A percentile compares a stretch with the other conserved stretches of the same genome.
phyloP scores from a whole-genome alignment of 1,139 yeast genomes.

The Debaryomyces sp. region DNA sequence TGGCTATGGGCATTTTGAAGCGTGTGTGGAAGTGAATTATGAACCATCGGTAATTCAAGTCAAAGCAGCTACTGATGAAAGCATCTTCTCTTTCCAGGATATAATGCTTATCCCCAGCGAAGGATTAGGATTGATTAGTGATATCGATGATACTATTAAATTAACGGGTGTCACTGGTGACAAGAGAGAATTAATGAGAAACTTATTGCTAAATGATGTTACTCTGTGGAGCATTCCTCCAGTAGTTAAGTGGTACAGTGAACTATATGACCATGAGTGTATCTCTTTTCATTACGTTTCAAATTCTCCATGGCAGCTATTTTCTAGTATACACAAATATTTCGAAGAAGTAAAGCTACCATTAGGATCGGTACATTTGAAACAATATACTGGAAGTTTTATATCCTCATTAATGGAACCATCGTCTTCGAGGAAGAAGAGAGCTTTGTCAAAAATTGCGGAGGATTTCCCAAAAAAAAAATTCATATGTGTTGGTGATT shows the following conservation, averaged over 20 bases:
- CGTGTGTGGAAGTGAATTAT: conserved; percentile 52
- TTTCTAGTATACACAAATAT: conserved; percentile 63
- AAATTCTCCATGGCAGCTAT: conserved; percentile 92
- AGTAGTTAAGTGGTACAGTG: conserved; percentile 69
- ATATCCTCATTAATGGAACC: conserved; percentile 84
- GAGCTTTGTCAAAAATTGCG: conserved; percentile 63
- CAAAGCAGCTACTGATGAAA: conserved; percentile 44
- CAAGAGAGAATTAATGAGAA: conserved; percentile 77
- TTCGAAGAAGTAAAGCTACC: conserved; percentile 63
- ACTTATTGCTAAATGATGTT: conserved; percentile 68
- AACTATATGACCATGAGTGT: conserved; percentile 36
- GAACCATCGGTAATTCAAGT: conserved; percentile 54
- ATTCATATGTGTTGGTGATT: conserved; percentile 88
- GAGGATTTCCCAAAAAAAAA: conserved; percentile 75
- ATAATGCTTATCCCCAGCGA: conserved; percentile 41
- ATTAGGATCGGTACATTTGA: conserved; percentile 75
- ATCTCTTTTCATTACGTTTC: conserved; percentile 87
- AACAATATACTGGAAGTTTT: conserved; percentile 83
- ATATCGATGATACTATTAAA: conserved; percentile 93
- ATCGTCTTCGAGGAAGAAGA: conserved; percentile 75
- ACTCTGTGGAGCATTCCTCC: conserved; percentile 71
- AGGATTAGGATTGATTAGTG: conserved; percentile 81
- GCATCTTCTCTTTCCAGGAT: conserved; percentile 49
- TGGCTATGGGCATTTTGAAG: conserved; percentile 58
- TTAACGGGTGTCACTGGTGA: conserved; percentile 89